Percentiles rank a stretch among this genome's conserved stretches.
Evolutionary conservation across 305 asterid genomes (phyloP).

Genomic region (Ajuga reptans): DNA sequence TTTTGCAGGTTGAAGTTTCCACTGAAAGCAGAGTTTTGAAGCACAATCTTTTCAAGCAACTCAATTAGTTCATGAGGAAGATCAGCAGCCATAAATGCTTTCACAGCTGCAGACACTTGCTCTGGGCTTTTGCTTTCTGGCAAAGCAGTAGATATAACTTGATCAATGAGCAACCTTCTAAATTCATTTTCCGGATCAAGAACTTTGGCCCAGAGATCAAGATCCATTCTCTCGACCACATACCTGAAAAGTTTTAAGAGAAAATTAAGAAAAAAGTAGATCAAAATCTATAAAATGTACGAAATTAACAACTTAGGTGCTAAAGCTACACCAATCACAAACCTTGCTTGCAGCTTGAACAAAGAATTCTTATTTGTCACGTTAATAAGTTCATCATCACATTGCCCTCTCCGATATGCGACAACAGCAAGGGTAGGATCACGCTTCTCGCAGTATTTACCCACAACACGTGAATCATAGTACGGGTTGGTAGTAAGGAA

Average conservation of each 20-base stretch:
- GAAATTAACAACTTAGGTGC: slow-evolving; percentile 11
- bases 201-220: slow-evolving; percentile 92
- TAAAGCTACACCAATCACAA: slow-evolving; percentile 27
- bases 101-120: slow-evolving; percentile 99
- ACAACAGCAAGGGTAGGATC: slow-evolving; percentile 99
- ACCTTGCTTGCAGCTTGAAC: slow-evolving; percentile 98
- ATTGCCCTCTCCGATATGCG: slow-evolving; percentile 94
- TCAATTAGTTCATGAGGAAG: slow-evolving; percentile 98
- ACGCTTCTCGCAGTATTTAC: slow-evolving; percentile 98
- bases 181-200: slow-evolving; percentile 96
- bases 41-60: slow-evolving; percentile 96
- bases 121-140: slow-evolving; percentile 99
- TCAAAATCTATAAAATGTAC: slow-evolving; percentile 7
- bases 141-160: slow-evolving; percentile 98
- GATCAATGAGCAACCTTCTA: slow-evolving; percentile 96
- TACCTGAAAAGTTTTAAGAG: slow-evolving; percentile 40
- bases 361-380: slow-evolving; percentile 92
- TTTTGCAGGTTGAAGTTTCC: slow-evolving; percentile 97
- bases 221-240: slow-evolving; percentile 98
- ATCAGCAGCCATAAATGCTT: slow-evolving; percentile 99
- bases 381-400: slow-evolving; percentile 92
- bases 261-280: background rate
- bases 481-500: slow-evolving; percentile 97
- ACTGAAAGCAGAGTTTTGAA: slow-evolving; percentile 94
- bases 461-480: slow-evolving; percentile 97